These are phyloP conservation scores for Euphorbia lathyris DNA, from an alignment of 345 rosid genomes.

Conservation along the genomic window DNA sequence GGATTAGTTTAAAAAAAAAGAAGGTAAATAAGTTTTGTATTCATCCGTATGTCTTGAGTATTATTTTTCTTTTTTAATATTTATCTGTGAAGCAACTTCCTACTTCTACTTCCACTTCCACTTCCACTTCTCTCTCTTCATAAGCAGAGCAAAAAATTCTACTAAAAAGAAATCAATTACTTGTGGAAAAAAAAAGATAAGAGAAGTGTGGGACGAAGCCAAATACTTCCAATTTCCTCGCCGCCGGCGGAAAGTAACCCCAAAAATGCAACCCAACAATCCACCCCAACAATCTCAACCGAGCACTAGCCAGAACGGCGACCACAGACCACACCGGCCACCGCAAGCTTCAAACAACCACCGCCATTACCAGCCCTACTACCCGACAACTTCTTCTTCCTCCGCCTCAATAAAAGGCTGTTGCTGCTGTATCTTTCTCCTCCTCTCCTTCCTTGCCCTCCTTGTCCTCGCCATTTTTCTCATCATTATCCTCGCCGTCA, in stretches of 20 bases:
- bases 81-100: slow-evolving; percentile 1
- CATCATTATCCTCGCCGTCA: slow-evolving; percentile 76
- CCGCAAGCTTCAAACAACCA: not conserved
- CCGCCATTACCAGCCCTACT: slow-evolving; percentile 14
- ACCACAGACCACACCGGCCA: not conserved
- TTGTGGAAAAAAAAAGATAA: not conserved
- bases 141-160: slow-evolving; percentile 5
- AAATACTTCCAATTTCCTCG: not conserved
- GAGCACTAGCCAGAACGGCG: not conserved
- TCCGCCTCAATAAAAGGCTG: slow-evolving; percentile 90
- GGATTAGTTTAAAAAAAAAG: too few relatives aligned
- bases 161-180: not conserved
- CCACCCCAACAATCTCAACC: not conserved
- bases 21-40: too few relatives aligned
- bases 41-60: too few relatives aligned
- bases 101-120: not conserved
- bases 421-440: slow-evolving; percentile 94
- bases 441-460: slow-evolving; percentile 78
- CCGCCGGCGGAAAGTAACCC: not conserved
- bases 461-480: slow-evolving; percentile 67
- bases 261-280: slow-evolving; percentile 1
- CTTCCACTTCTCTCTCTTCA: not conserved
- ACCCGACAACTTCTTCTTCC: slow-evolving; percentile 3
- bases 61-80: too few relatives aligned
- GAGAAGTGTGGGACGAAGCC: too few relatives aligned